These are phyloP conservation scores for Tricholoma terreum DNA, from an alignment of 768 basidiomycete species.

Conservation along the genomic window DNA sequence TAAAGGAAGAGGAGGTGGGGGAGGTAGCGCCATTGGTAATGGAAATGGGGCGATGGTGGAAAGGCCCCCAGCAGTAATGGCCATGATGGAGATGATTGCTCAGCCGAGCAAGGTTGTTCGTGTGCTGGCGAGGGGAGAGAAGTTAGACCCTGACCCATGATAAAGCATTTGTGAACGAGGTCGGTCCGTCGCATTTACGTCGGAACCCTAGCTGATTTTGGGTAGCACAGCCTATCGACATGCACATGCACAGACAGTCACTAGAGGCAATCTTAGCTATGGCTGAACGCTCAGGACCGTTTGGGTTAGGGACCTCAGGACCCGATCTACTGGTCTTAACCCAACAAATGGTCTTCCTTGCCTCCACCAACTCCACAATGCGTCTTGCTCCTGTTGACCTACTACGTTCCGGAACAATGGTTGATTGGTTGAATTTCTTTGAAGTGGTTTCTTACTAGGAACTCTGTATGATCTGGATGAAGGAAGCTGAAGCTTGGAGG, in stretches of 20 bases:
- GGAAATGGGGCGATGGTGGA: constrained; percentile 56
- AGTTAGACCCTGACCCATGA: constrained; percentile 53
- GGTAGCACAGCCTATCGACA: background rate
- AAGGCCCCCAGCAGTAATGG: constrained; percentile 72
- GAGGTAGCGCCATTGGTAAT: constrained; percentile 1
- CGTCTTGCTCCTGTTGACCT: background rate
- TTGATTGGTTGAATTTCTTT: background rate
- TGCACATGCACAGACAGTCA: background rate
- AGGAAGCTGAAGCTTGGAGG: background rate
- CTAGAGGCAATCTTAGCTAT: background rate
- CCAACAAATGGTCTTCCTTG: background rate
- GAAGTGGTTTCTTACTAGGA: background rate
- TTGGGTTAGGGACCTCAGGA: background rate
- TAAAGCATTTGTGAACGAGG: background rate
- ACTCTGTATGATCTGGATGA: background rate
- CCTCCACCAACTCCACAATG: background rate
- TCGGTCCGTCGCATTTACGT: background rate
- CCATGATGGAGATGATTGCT: constrained; percentile 77
- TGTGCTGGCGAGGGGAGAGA: constrained; percentile 82
- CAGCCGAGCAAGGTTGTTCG: constrained; percentile 75
- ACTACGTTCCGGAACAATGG: background rate
- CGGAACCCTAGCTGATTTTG: background rate
- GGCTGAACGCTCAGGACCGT: background rate
- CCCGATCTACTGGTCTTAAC: background rate
- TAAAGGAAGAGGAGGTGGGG: constrained; percentile 11